Evolutionary conservation across 2,329 filamentous ascomycete species (phyloP).

Genomic region (Fusarium anthophilum): DNA sequence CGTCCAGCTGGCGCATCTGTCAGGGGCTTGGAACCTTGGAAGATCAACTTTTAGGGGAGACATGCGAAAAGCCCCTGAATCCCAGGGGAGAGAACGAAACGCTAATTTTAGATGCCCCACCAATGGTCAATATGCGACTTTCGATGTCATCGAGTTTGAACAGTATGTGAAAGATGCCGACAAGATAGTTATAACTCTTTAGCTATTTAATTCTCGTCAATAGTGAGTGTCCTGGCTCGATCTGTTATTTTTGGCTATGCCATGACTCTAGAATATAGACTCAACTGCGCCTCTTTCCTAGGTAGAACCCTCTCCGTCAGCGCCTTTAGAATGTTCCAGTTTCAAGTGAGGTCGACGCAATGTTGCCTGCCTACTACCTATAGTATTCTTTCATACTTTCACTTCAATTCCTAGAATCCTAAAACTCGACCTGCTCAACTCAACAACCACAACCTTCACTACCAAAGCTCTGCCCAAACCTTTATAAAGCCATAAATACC

Average conservation of each 20-base stretch:
- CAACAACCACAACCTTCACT: not conserved
- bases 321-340: slow-evolving; percentile 40
- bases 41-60: slow-evolving; percentile 7
- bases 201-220: not conserved
- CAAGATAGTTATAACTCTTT: not conserved
- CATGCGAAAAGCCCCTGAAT: slow-evolving; percentile 27
- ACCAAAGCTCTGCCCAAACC: not conserved
- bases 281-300: not conserved
- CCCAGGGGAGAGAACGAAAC: not conserved
- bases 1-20: slow-evolving; percentile 11
- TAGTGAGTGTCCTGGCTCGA: not conserved
- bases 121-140: slow-evolving; percentile 10
- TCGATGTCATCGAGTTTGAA: slow-evolving; percentile 26
- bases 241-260: not conserved
- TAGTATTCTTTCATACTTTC: not conserved
- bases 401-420: not conserved
- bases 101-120: slow-evolving; percentile 40
- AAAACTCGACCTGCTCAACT: not conserved
- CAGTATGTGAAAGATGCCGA: not conserved
- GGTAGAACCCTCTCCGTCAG: slow-evolving; percentile 18
- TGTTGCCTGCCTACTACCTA: slow-evolving; percentile 34
- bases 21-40: slow-evolving; percentile 28
- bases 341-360: slow-evolving; percentile 31
- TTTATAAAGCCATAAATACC: not conserved
- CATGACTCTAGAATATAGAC: not conserved